These are phyloP conservation scores for Vitis amurensis DNA, from an alignment of 164 flowering plant species.

Conservation along the genomic window DNA sequence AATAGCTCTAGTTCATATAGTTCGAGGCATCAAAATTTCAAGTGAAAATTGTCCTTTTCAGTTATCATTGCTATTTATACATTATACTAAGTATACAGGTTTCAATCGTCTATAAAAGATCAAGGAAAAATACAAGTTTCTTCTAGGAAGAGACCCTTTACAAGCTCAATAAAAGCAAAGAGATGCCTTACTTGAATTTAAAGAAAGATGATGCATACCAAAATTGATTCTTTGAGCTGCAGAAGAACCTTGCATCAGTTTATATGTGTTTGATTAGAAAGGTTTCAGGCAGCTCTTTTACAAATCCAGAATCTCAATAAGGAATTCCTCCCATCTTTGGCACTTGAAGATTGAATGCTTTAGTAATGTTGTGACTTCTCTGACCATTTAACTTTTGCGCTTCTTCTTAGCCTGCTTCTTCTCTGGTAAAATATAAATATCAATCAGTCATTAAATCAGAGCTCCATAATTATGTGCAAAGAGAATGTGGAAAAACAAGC, in stretches of 20 bases:
- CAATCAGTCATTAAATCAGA: too few species aligned
- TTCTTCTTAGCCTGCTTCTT: slow-evolving; percentile 37
- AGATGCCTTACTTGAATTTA: too few species aligned
- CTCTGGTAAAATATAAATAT: slow-evolving; percentile 18
- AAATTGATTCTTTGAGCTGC: neutral
- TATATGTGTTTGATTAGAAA: neutral
- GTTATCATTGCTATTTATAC: too few species aligned
- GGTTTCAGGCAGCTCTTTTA: neutral
- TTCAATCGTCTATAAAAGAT: too few species aligned
- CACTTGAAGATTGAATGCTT: neutral
- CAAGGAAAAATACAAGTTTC: too few species aligned
- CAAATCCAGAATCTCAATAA: neutral
- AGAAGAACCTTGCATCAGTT: neutral
- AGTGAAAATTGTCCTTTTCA: too few species aligned
- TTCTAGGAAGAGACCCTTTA: too few species aligned
- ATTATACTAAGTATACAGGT: too few species aligned
- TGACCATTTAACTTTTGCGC: slow-evolving; percentile 2
- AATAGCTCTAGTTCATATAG: too few species aligned
- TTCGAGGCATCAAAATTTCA: too few species aligned
- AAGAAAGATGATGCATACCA: neutral
- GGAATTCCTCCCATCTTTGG: neutral
- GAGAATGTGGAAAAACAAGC: neutral
- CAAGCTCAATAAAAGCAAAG: too few species aligned
- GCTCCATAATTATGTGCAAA: neutral
- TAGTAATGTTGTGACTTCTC: neutral